These are phyloP conservation scores for Rhizopus sp. DNA, from an alignment of 371 early-diverging fungal species.

Conservation along the genomic window DNA sequence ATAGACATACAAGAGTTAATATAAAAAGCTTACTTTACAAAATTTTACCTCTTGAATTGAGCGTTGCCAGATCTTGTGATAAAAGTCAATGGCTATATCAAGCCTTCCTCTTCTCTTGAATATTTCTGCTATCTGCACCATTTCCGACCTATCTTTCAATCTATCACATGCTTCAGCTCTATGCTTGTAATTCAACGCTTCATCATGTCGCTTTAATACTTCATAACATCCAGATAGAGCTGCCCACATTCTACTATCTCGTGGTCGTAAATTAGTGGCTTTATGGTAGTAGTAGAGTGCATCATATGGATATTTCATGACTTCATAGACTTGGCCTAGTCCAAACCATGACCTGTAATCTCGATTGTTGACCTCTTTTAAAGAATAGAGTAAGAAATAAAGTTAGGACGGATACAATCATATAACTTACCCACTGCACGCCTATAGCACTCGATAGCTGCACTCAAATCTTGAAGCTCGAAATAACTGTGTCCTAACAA, in stretches of 20 bases:
- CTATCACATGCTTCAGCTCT: slow-evolving; percentile 64
- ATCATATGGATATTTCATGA: slow-evolving; percentile 79
- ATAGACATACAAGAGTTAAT: not conserved
- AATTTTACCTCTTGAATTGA: slow-evolving; percentile 38
- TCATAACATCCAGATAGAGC: slow-evolving; percentile 76
- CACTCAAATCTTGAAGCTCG: slow-evolving; percentile 84
- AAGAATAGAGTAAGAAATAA: not conserved
- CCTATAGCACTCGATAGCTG: slow-evolving; percentile 91
- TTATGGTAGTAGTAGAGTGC: slow-evolving; percentile 85
- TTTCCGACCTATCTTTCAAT: slow-evolving; percentile 43
- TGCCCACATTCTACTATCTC: slow-evolving; percentile 82
- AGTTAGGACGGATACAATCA: not conserved
- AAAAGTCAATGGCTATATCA: slow-evolving; percentile 61
- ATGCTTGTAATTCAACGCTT: slow-evolving; percentile 70
- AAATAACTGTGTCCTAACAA: slow-evolving; percentile 96
- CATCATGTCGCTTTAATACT: slow-evolving; percentile 41
- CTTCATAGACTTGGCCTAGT: slow-evolving; percentile 89
- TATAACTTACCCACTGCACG: slow-evolving; percentile 67
- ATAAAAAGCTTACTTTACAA: not conserved
- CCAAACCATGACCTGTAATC: slow-evolving; percentile 96
- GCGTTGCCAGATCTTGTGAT: slow-evolving; percentile 51
- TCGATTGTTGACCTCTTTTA: slow-evolving; percentile 69
- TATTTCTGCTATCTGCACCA: slow-evolving; percentile 58
- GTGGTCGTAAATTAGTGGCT: slow-evolving; percentile 75
- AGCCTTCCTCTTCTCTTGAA: slow-evolving; percentile 56